phyloP scores from a whole-genome alignment of 2,329 filamentous ascomycete species.

The Beauveria caledonica region DNA sequence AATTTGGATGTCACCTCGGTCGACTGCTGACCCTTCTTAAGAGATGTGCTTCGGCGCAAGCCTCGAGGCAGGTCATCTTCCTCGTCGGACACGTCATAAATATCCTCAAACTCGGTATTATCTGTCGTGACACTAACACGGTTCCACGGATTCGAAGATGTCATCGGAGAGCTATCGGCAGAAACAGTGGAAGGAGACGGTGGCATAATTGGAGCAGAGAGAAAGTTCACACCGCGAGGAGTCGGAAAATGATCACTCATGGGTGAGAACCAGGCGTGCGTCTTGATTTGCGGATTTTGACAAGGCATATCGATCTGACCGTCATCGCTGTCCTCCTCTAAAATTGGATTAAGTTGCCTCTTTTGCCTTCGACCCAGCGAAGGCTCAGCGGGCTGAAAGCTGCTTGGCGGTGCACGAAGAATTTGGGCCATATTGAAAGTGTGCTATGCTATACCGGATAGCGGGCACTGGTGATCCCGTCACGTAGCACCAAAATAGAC shows the following conservation, averaged over 20 bases:
- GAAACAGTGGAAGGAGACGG: constrained; percentile 51
- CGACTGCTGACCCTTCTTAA: constrained; percentile 35
- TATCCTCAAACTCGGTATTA: constrained; percentile 70
- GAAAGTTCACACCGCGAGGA: constrained; percentile 58
- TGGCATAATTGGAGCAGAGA: constrained; percentile 53
- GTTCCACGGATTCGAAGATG: constrained; percentile 54
- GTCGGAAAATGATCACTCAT: constrained; percentile 62
- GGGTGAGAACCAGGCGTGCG: constrained; percentile 51
- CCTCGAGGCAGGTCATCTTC: constrained; percentile 40
- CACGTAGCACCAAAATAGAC: not conserved
- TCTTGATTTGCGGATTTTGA: constrained; percentile 36
- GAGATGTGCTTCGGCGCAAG: constrained; percentile 21
- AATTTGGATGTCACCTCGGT: constrained; percentile 19
- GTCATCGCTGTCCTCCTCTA: constrained; percentile 46
- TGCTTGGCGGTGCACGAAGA: constrained; percentile 13
- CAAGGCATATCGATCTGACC: constrained; percentile 3
- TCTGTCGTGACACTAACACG: constrained; percentile 55
- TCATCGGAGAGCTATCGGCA: constrained; percentile 45
- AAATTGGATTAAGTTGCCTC: constrained; percentile 56
- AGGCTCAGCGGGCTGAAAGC: constrained; percentile 40
- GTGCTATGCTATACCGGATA: constrained; percentile 10
- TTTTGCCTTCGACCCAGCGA: constrained; percentile 48
- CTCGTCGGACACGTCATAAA: constrained; percentile 80
- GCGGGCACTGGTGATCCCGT: constrained; percentile 5
- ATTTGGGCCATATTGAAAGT: constrained; percentile 5